Evolutionary conservation across 179 eudicot species (phyloP).

Genomic region (Actinidia arguta): DNA sequence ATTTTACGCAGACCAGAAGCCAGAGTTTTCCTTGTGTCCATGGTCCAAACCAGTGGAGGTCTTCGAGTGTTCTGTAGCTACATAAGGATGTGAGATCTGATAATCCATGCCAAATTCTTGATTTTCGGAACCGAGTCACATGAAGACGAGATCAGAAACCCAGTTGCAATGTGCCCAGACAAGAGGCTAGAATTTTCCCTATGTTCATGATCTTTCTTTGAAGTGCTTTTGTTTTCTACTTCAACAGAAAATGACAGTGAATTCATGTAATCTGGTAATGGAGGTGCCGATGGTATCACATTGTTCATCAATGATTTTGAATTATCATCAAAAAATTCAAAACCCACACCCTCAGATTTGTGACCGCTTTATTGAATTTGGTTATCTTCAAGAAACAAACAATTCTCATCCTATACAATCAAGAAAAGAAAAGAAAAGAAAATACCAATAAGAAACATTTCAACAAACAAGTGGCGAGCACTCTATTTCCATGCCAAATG

Average conservation of each 20-base stretch:
- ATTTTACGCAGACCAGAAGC: conserved; percentile 33
- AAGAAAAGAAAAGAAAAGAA: background rate
- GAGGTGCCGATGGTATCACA: conserved; percentile 18
- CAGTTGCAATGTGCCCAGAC: conserved; percentile 29
- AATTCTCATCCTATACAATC: conserved; percentile 34
- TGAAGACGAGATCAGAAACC: too few species aligned
- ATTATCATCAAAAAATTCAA: conserved; percentile 34
- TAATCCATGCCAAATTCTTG: conserved; percentile 21
- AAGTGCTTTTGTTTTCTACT: conserved; percentile 20
- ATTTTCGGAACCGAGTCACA: too few species aligned
- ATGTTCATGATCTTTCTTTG: background rate
- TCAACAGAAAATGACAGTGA: conserved; percentile 27
- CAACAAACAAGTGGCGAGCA: conserved; percentile 12
- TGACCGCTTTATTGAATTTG: conserved; percentile 26
- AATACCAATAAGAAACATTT: background rate
- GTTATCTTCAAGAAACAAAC: conserved; percentile 22
- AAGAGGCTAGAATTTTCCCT: conserved; percentile 24
- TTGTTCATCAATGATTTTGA: conserved; percentile 20
- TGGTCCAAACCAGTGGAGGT: background rate
- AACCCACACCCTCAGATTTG: conserved; percentile 34
- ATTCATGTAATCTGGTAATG: conserved; percentile 14
- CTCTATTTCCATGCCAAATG: background rate
- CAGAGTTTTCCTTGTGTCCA: background rate
- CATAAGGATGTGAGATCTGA: background rate
- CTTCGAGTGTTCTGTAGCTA: background rate